Evolutionary conservation across 2,329 filamentous ascomycete species (phyloP).

Genomic region (Diaporthe longicolla): DNA sequence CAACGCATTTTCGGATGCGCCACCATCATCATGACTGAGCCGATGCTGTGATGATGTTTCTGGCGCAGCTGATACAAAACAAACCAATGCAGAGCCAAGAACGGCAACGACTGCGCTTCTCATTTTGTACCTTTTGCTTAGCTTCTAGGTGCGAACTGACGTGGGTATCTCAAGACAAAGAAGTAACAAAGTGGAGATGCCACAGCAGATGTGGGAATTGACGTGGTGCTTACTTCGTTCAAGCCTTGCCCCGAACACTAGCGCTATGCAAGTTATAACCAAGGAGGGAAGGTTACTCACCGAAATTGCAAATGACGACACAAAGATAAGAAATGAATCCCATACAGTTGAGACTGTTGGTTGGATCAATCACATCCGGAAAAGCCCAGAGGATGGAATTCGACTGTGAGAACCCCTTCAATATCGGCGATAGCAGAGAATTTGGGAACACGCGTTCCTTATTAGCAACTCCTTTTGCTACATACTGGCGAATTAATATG

Average conservation of each 20-base stretch:
- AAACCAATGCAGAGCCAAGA: not conserved
- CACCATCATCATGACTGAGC: not conserved
- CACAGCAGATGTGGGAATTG: not conserved
- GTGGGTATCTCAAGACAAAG: not conserved
- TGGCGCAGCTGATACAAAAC: not conserved
- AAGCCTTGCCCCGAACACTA: not conserved
- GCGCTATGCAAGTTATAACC: conserved; percentile 11
- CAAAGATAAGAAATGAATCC: not conserved
- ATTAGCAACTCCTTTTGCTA: not conserved
- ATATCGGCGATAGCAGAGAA: not conserved
- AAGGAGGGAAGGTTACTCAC: not conserved
- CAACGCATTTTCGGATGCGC: not conserved
- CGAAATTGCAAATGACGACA: not conserved
- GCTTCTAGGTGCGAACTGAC: not conserved
- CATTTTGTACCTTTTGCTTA: not conserved
- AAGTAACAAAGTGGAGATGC: not conserved
- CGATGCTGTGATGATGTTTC: conserved; percentile 1
- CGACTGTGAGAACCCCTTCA: not conserved
- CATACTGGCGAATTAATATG: too few relatives aligned
- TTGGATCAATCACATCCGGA: not conserved
- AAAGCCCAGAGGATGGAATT: not conserved
- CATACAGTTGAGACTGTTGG: not conserved
- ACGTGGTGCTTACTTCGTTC: not conserved
- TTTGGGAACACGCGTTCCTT: not conserved
- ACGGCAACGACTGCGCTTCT: not conserved